phyloP scores from a whole-genome alignment of 2,329 filamentous ascomycete genomes.

The Cordyceps farinosa region DNA sequence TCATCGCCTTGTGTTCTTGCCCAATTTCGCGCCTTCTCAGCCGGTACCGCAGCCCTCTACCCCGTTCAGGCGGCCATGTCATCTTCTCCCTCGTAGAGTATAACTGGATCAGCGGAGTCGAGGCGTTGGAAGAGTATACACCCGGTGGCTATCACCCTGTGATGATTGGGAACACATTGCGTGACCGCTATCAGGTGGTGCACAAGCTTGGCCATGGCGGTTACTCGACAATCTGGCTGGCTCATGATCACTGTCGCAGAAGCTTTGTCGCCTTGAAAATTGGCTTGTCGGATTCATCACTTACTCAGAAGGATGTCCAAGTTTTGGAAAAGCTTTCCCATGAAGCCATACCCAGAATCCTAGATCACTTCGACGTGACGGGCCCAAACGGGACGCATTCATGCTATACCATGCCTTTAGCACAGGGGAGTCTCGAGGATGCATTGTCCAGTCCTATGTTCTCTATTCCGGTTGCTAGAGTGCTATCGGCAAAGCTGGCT shows the following conservation, averaged over 20 bases:
- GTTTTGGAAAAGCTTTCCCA: no score
- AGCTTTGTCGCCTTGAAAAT: no score
- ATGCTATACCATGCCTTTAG: slow-evolving; percentile 6
- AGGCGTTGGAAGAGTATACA: neutral
- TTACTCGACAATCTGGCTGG: slow-evolving; percentile 20
- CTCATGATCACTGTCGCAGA: neutral
- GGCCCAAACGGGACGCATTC: slow-evolving; percentile 9
- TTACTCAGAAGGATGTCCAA: no score
- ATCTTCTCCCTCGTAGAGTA: neutral
- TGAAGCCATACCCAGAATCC: no score
- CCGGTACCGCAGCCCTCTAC: no score
- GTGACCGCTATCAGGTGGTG: slow-evolving; percentile 19
- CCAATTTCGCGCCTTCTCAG: no score
- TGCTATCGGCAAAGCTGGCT: slow-evolving; percentile 9
- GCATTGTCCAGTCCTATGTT: slow-evolving; percentile 9
- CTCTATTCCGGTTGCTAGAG: slow-evolving; percentile 8
- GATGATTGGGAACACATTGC: slow-evolving; percentile 7
- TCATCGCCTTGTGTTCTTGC: no score
- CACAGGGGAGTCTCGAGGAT: slow-evolving; percentile 6
- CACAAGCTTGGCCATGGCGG: slow-evolving; percentile 19
- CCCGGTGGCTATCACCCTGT: slow-evolving; percentile 19
- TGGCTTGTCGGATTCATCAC: no score
- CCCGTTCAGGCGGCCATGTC: no score
- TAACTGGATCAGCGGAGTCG: neutral
- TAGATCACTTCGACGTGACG: neutral